Evolutionary conservation across 164 flowering plant genomes (phyloP), one percentile per base, ranked within the genome.

Genomic region (Annona cherimola): DNA sequence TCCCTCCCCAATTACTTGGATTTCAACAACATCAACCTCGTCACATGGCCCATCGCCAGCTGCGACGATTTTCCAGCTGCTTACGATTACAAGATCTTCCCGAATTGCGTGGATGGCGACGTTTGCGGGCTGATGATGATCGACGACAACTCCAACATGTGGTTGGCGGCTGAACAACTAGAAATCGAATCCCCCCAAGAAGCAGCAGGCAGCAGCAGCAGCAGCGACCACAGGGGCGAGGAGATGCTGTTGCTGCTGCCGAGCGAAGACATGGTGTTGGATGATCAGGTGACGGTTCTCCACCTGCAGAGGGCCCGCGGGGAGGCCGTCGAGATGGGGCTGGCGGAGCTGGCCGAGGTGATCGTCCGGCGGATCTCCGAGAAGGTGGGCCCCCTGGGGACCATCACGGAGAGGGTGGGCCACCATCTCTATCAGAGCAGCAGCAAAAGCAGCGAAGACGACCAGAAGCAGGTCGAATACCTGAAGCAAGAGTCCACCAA

Each of bases 271-370:
- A 77, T 76, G 79, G 83, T 79, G 55, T 40, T 77, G 2, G 77
- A 82, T 5, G 71, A 74, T 66, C 77, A 81, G 45, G 20, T 76
- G 68, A 71, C 83, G 70, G 67, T 84, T 44, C 73, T 42, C 46
- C 90, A 84, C 75, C 74, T 90, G 3, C 78, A 87, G 3, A 75
- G 77, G 73, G 92, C 95, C 9, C 82, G 77, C 66, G 87, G 82
- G 3, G 91, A 90, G 54, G 90, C 92, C 66, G 73, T 68, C 63
- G 86, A 83, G 70, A 81, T 55, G 26, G 80, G 72, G 20, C 79
- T 77, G 19, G 39, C 40, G 35, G 84, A 84, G 73, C 84, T 90
- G 18, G 84, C 69, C 1, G 82, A 84, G 8, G 90, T 79, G 68
- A 82, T 88, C 41, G 2, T 43, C 19, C 76, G 72, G 54, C 72